Evolutionary conservation across 768 basidiomycete species (phyloP), one percentile per base, ranked within the genome.

Genomic region (Polyporus arcularius): DNA sequence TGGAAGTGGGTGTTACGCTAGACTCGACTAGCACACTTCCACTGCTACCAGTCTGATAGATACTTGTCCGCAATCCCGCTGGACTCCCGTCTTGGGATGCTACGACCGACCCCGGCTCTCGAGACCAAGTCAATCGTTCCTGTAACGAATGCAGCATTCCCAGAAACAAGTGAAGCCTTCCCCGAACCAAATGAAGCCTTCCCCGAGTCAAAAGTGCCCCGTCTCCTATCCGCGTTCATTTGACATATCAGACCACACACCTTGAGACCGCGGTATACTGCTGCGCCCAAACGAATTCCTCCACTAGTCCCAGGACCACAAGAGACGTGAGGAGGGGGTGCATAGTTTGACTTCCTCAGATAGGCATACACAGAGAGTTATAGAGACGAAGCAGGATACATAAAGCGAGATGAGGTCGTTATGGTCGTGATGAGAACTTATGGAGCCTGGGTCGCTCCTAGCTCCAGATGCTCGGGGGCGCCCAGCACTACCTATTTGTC

Each of bases 221-320:
- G 3, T 7, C 35, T 11, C 35, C 6, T 35, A 35, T 7, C 35
- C 35, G 35, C 35, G 35, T 11, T 35, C 35, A 26, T 15, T 7
- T 4, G 14, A 21, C 8, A 4, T 9, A 7, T 14, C 16, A 42
- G 50, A 8, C 11, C 14, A 39, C 15, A 38, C 53, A 66, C 70
- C 70, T 69, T 11, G 68, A 67, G n/a, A 65, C 57, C n/a, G 65
- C 62, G 12, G 68, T 43, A 52, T 65, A 67, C 31, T 66, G 58
- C 35, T 61, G 60, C 30, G 62, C 63, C 16, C 53, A 55, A 28
- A 58, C 55, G 38, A 52, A 56, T 35, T 65, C 64, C 40, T 63
- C 42, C 40, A 64, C 58, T 10, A 65, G 28, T 26, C 49, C 45
- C 21, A 71, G 57, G 35, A 67, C 53, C 35, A 64, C 31, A 42